These are phyloP conservation scores for Cylindrotheca fusiformis DNA, from an alignment of 108 stramenopile species.

Conservation along the genomic window DNA sequence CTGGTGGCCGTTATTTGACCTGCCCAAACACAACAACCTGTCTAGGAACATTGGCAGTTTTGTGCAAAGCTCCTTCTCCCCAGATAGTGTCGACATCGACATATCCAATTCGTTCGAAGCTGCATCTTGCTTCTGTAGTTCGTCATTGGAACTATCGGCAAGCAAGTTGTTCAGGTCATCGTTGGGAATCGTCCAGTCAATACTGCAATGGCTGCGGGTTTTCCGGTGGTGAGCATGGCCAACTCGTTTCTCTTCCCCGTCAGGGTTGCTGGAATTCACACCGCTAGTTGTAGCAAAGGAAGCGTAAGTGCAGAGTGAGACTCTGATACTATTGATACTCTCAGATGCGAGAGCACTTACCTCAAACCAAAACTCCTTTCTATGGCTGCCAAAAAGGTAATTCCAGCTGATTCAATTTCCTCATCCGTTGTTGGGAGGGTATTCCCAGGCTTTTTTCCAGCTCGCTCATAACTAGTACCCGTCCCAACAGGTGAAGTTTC, in stretches of 20 bases:
- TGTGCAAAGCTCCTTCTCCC: conserved; percentile 26
- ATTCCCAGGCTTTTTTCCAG: conserved; percentile 12
- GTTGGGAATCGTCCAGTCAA: conserved; percentile 85
- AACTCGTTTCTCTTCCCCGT: conserved; percentile 60
- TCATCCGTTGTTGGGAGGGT: conserved; percentile 58
- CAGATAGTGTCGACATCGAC: conserved; percentile 25
- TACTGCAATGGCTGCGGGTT: conserved; percentile 73
- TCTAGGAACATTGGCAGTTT: conserved; percentile 68
- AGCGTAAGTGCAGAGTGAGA: no score
- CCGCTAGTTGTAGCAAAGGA: conserved; percentile 7
- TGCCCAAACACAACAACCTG: conserved; percentile 51
- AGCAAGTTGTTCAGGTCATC: conserved; percentile 26
- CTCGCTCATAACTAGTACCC: neutral
- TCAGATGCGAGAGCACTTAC: conserved; percentile 43
- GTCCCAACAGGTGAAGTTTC: neutral
- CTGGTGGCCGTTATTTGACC: conserved; percentile 20
- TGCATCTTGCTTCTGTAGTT: neutral
- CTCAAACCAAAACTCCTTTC: conserved; percentile 61
- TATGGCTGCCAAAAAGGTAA: conserved; percentile 75
- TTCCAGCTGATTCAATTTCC: conserved; percentile 75
- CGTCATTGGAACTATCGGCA: neutral
- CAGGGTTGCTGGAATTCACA: neutral
- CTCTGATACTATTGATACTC: no score
- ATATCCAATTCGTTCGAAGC: conserved; percentile 18
- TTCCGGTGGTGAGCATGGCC: conserved; percentile 81